Evolutionary conservation across 176 grass and related monocot species (phyloP).

Genomic region (Aegilops tauschii): DNA sequence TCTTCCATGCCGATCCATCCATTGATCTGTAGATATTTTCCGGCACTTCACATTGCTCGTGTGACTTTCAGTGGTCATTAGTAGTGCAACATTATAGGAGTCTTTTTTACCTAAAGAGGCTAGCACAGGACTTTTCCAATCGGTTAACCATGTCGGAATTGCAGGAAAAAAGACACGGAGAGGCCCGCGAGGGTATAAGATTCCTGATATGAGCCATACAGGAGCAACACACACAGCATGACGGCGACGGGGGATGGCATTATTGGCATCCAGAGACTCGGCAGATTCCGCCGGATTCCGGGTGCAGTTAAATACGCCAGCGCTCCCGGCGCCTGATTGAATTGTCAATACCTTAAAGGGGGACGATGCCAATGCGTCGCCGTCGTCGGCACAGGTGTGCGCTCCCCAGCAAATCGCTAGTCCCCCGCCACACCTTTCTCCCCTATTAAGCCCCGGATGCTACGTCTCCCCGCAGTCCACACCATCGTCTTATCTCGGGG

Average conservation of each 20-base stretch:
- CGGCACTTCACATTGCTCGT: not conserved
- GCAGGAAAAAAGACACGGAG: not conserved
- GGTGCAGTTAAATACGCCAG: constrained; percentile 44
- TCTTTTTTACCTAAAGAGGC: not conserved
- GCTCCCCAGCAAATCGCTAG: constrained; percentile 32
- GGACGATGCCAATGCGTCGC: constrained; percentile 41
- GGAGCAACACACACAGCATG: constrained; percentile 17
- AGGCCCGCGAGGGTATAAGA: constrained; percentile 20
- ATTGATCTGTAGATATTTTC: not conserved
- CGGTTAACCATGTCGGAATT: constrained; percentile 28
- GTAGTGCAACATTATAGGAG: not conserved
- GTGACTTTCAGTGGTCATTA: not conserved
- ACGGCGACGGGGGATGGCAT: constrained; percentile 20
- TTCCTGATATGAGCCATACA: constrained; percentile 39
- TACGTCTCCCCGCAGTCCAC: constrained; percentile 30
- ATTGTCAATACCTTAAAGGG: constrained; percentile 46
- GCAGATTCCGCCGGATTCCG: constrained; percentile 40
- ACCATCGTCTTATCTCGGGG: constrained; percentile 31
- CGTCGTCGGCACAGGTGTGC: constrained; percentile 47
- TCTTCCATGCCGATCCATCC: not conserved
- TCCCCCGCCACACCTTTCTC: constrained; percentile 39
- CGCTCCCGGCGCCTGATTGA: constrained; percentile 6
- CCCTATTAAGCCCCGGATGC: constrained; percentile 40
- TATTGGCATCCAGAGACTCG: constrained; percentile 14
- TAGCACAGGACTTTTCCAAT: constrained; percentile 1